These are phyloP conservation scores for Omphalea diandra DNA, from an alignment of 441 rosid species.

Conservation along the genomic window DNA sequence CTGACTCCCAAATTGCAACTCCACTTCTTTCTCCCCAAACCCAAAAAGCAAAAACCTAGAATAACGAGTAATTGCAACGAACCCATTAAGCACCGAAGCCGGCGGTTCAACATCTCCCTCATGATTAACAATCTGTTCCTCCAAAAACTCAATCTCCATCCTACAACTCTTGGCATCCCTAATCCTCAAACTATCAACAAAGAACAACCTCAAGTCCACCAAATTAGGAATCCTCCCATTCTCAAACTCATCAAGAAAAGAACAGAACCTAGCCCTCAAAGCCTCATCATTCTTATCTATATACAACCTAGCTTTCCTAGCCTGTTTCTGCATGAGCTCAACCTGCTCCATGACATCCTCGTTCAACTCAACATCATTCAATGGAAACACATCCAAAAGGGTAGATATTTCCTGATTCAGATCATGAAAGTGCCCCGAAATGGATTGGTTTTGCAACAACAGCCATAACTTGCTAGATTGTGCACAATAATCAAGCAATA, in stretches of 20 bases:
- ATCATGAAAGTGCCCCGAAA: conserved; percentile 91
- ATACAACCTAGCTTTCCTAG: conserved; percentile 49
- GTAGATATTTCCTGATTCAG: conserved; percentile 84
- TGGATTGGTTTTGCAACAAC: conserved; percentile 71
- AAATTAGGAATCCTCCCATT: conserved; percentile 51
- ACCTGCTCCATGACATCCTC: conserved; percentile 80
- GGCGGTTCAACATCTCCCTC: conserved; percentile 85
- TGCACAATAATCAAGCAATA: conserved; percentile 69
- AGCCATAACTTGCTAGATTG: conserved; percentile 90
- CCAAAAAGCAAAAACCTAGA: conserved; percentile 76
- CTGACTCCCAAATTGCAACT: conserved; percentile 38
- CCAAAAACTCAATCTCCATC: conserved; percentile 75
- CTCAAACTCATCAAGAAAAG: conserved; percentile 67
- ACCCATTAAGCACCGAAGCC: conserved; percentile 73
- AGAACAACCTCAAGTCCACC: conserved; percentile 46
- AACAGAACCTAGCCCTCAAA: conserved; percentile 50
- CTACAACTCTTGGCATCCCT: conserved; percentile 56
- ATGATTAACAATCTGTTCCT: conserved; percentile 80
- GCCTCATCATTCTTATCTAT: conserved; percentile 70
- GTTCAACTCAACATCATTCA: conserved; percentile 46
- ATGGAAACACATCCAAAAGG: conserved; percentile 83
- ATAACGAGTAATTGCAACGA: conserved; percentile 73
- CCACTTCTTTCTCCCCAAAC: conserved; percentile 58
- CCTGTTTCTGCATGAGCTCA: conserved; percentile 60
- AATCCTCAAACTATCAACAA: conserved; percentile 56